Base-by-base conservation (phyloP, 805 yeast species). In the Wickerhamiella qilinensis region DNA sequence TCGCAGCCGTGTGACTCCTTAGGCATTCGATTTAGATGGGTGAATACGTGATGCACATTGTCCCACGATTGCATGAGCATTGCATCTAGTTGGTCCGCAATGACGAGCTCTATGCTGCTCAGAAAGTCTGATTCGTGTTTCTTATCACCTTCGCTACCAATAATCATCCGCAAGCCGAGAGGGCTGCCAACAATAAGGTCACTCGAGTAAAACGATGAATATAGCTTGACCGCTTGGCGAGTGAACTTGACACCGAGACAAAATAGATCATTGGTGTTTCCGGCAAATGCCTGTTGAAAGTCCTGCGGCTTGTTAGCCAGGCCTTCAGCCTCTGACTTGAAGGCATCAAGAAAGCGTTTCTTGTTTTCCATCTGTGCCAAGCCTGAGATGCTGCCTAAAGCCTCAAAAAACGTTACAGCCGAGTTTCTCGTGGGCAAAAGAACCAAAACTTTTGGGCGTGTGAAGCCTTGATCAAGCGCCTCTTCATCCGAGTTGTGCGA, bases 11-110 rank as follows among this genome's bases (percentile, higher is more conserved):
- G 85, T 46, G 80, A 75, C 37, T 77, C 73, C 45, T 73, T 71
- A 4, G 97, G 97, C 34, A 85, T 73, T 40, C 67, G 63, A 57
- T 86, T 85, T 40, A 85, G 47, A 53, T 77, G 75, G 45, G 75
- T 73, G 47, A 77, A 62, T n/a, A 79, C 58, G 14, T 76, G 75
- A 22, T 57, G 58, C 7, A 91, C 68, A 59, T 88, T 94, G 28
- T 79, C 79, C 86, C 96, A 80, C 52, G 86, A 84, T 59, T 91
- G 98, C 80, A 79, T 80, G 52, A 82, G 80, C 46, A 86, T 65
- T 22, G 84, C 81, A 52, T 85, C 85, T 11, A 91, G 73, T 50
- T 81, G 82, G 57, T 91, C 98, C 30, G 84, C 59, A 16, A 86
- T 60, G 36, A 78, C 57, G 3, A 91, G 57, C 56, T 91, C 98